phyloP scores from a whole-genome alignment of 176 grass and related monocot genomes.

The Otatea glauca region DNA sequence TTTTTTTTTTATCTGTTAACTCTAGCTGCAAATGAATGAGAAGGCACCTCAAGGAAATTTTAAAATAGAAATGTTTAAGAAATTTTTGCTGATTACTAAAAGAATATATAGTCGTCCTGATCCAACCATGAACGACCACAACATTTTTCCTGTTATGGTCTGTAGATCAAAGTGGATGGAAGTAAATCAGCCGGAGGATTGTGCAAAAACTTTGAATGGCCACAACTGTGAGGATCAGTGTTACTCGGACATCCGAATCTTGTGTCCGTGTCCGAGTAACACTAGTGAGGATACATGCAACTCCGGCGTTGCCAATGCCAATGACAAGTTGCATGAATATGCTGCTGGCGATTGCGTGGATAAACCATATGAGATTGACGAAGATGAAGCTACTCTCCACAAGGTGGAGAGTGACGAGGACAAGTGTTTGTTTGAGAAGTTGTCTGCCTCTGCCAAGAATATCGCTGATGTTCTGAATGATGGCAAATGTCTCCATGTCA shows the following conservation, averaged over 20 bases:
- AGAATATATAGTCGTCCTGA: neutral
- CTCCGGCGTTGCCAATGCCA: neutral
- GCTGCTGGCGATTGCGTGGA: constrained; percentile 30
- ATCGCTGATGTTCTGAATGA: neutral
- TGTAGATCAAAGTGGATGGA: constrained; percentile 54
- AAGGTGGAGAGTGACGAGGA: neutral
- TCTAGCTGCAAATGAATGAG: neutral
- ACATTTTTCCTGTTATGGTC: constrained; percentile 43
- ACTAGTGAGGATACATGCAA: neutral
- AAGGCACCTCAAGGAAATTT: neutral
- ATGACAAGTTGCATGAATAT: neutral
- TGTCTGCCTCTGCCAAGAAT: neutral
- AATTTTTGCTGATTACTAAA: neutral
- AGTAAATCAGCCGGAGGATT: neutral
- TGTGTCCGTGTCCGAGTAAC: too few species aligned
- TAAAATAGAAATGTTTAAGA: neutral
- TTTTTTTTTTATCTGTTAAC: neutral
- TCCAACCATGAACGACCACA: constrained; percentile 13
- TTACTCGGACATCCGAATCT: too few species aligned
- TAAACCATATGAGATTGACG: neutral
- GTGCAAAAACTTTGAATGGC: neutral
- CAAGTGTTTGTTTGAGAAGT: neutral
- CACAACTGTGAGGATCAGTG: neutral
- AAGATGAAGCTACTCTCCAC: neutral
- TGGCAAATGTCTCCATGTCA: neutral